phyloP scores from a whole-genome alignment of 2,329 filamentous ascomycete genomes.

The Talaromyces rugulosus region DNA sequence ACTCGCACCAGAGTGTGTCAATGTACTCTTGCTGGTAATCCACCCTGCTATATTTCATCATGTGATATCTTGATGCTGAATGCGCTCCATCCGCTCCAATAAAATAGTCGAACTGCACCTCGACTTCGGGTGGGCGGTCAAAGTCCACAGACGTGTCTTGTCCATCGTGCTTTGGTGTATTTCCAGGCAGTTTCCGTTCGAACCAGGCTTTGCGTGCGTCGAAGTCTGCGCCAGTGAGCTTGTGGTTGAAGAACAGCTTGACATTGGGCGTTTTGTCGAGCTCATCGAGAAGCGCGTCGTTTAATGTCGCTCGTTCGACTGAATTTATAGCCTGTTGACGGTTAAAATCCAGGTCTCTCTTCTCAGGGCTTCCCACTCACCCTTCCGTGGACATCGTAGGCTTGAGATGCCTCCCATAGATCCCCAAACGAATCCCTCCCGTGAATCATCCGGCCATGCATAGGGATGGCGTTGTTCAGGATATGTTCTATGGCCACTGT shows the following conservation, averaged over 20 bases:
- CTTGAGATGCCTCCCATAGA: constrained; percentile 73
- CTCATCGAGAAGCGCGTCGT: constrained; percentile 77
- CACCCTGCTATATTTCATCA: constrained; percentile 94
- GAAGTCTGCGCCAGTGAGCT: constrained; percentile 87
- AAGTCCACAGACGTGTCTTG: constrained; percentile 20
- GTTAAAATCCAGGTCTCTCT: not conserved
- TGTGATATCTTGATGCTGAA: constrained; percentile 81
- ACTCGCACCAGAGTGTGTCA: constrained; percentile 96
- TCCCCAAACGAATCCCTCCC: constrained; percentile 60
- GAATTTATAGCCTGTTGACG: constrained; percentile 68
- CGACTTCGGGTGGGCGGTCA: constrained; percentile 63
- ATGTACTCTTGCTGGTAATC: constrained; percentile 93
- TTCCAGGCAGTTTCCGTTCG: constrained; percentile 50
- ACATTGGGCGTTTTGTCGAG: constrained; percentile 84
- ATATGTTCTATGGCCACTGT: constrained; percentile 68
- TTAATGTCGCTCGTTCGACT: constrained; percentile 78
- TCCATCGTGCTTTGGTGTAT: constrained; percentile 19
- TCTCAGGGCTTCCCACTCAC: constrained; percentile 46
- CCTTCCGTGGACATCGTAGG: constrained; percentile 83
- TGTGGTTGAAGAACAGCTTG: constrained; percentile 87
- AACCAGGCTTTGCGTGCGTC: constrained; percentile 79
- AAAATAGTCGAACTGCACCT: constrained; percentile 84
- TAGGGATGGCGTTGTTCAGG: constrained; percentile 76
- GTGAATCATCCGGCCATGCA: constrained; percentile 97
- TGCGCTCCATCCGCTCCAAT: constrained; percentile 95